Evolutionary conservation across 805 yeast genomes (phyloP), one percentile per base, ranked within the genome.

Genomic region (Teunomyces atbi): DNA sequence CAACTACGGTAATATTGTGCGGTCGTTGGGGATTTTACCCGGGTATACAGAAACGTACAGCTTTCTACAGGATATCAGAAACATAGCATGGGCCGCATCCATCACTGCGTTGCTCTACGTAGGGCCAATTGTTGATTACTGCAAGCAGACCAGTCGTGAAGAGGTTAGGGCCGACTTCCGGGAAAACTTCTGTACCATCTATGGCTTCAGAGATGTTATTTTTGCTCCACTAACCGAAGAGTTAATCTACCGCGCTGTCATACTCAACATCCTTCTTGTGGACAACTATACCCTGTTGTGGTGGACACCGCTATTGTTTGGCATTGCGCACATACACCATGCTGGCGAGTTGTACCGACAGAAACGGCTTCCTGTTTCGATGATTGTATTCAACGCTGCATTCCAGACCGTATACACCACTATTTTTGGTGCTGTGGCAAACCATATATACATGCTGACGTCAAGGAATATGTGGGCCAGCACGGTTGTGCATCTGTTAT

Each of bases 161-260:
- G 48, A 8, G 35, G 29, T 30, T 19, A 35, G 16, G 18, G 45
- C 36, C 46, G 71, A 63, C 23, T 46, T 66, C 13, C 5, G 4
- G 1, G 48, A 53, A 1, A 59, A 53, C 19, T 54, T 68, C 18
- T 11, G 32, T 6, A 62, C 66, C 6, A 47, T 78, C 3, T 60
- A 64, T 20, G 81, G 82, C 1, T 28, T 81, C 19, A 63, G 94
- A 48, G 82, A 84, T 58, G 71, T 79, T 40, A 45, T 86, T 0
- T 68, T 84, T 33, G 96, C 90, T 0, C 96, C 96, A 3, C 40
- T 84, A 2, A 82, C 92, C 0, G 96, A 89, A 59, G 96, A 89
- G 58, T 51, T 87, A 23, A 76, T 86, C 1, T 89, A 82, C 59
- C 70, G 95, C 1, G 71, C 84, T 0, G 74, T 52, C 48, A 77